A percentile compares a stretch with the other conserved stretches of the same genome.
phyloP scores from a whole-genome alignment of 2,329 filamentous ascomycete genomes.

The Hymenoscyphus repandus region DNA sequence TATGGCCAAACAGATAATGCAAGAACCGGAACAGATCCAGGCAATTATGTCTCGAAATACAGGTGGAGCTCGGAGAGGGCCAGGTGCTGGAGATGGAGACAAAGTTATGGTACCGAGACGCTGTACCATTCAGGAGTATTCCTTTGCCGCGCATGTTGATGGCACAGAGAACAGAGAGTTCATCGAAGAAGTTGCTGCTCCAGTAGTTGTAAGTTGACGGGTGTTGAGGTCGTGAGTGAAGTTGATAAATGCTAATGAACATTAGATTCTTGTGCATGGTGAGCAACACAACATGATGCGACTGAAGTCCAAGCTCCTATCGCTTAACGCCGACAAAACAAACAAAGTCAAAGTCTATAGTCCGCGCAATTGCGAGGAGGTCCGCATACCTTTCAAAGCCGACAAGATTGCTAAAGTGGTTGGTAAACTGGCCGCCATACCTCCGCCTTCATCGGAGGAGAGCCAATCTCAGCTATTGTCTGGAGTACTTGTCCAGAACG shows the following conservation, averaged over 20 bases:
- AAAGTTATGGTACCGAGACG: slow-evolving; percentile 87
- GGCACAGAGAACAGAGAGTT: slow-evolving; percentile 95
- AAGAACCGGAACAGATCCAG: slow-evolving; percentile 90
- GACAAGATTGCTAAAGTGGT: slow-evolving; percentile 97
- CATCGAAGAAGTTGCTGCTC: slow-evolving; percentile 87
- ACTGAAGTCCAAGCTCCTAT: slow-evolving; percentile 87
- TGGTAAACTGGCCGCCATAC: slow-evolving; percentile 79
- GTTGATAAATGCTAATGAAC: slow-evolving; percentile 18
- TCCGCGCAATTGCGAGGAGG: slow-evolving; percentile 89
- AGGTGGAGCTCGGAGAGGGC: slow-evolving; percentile 55
- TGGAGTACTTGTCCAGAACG: slow-evolving; percentile 92
- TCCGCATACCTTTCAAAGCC: slow-evolving; percentile 89
- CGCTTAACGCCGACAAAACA: slow-evolving; percentile 78
- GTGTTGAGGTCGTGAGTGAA: not conserved
- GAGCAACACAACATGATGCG: slow-evolving; percentile 99
- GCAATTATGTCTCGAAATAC: slow-evolving; percentile 80
- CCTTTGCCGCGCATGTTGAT: slow-evolving; percentile 94
- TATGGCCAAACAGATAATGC: slow-evolving; percentile 94
- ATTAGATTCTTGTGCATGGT: slow-evolving; percentile 87
- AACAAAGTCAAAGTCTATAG: slow-evolving; percentile 85
- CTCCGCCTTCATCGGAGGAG: slow-evolving; percentile 47
- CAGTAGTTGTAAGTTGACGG: slow-evolving; percentile 76
- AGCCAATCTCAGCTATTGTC: slow-evolving; percentile 60
- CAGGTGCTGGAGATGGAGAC: slow-evolving; percentile 62
- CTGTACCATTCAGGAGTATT: slow-evolving; percentile 90